Evolutionary conservation across 164 flowering plant species (phyloP).

Genomic region (Brasenia schreberi): DNA sequence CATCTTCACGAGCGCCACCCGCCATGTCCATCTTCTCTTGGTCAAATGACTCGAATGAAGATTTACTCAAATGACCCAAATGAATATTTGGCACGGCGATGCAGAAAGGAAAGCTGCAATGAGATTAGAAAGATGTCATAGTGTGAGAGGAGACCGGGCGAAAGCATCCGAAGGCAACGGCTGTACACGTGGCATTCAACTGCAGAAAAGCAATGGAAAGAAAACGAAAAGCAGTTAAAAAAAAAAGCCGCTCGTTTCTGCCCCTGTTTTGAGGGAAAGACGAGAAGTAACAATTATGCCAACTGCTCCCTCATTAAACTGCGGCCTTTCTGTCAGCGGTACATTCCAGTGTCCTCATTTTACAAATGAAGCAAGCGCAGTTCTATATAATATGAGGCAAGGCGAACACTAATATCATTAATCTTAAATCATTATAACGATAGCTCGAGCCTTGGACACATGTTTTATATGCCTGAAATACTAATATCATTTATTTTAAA

Average conservation of each 20-base stretch:
- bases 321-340: not conserved
- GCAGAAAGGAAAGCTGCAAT: not conserved
- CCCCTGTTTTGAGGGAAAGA: not conserved
- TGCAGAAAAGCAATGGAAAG: not conserved
- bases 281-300: not conserved
- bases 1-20: not conserved
- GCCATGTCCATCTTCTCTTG: not conserved
- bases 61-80: too few relatives aligned
- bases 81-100: not conserved
- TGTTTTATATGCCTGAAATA: too few relatives aligned
- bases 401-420: too few relatives aligned
- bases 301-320: not conserved
- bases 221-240: too few relatives aligned
- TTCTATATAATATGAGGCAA: too few relatives aligned
- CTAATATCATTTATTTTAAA: too few relatives aligned
- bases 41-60: not conserved
- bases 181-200: not conserved
- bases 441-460: too few relatives aligned
- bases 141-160: not conserved
- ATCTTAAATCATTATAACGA: too few relatives aligned
- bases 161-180: not conserved
- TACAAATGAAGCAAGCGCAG: too few relatives aligned
- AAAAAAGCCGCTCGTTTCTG: not conserved
- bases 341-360: too few relatives aligned
- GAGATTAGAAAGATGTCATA: not conserved